A percentile compares a stretch with the other conserved stretches of the same genome.
Conservation (phyloP, 805 yeast genomes). For the Starmerella stigmatis region DNA sequence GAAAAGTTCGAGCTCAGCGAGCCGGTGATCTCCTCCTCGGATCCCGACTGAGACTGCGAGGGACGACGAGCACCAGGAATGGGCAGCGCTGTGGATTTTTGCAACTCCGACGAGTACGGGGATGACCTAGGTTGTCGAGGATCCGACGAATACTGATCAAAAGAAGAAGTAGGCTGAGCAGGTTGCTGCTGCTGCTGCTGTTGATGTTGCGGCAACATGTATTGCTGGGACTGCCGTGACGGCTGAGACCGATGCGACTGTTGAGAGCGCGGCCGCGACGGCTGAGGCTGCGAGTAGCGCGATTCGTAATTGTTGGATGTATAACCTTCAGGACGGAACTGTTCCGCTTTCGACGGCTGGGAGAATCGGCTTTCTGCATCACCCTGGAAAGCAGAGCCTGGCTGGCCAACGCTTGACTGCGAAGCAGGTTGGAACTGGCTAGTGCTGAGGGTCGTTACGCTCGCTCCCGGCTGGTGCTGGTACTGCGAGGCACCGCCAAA, state of each 20-base stretch:
- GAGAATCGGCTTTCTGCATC: too few relatives aligned
- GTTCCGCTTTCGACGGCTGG: too few relatives aligned
- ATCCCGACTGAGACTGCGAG: background rate
- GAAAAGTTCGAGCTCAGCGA: constrained; percentile 14
- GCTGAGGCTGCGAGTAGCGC: too few relatives aligned
- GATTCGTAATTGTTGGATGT: too few relatives aligned
- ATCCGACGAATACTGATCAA: background rate
- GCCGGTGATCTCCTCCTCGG: constrained; percentile 16
- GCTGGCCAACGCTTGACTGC: background rate
- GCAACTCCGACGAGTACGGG: background rate
- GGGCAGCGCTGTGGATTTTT: background rate
- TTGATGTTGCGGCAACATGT: background rate
- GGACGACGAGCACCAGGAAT: background rate
- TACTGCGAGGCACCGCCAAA: too few relatives aligned
- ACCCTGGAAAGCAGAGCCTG: too few relatives aligned
- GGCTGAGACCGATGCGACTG: background rate
- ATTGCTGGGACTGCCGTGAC: background rate
- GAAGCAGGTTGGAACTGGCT: background rate
- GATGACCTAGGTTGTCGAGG: background rate
- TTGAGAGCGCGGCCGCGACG: background rate
- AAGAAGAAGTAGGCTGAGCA: too few relatives aligned
- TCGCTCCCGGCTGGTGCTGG: constrained; percentile 1
- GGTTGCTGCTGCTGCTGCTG: constrained; percentile 1
- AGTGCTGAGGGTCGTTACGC: constrained; percentile 2
- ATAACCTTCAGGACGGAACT: too few relatives aligned